These are phyloP conservation scores for Strigomonas culicis DNA, from an alignment of 208 protist species.

Conservation along the genomic window DNA sequence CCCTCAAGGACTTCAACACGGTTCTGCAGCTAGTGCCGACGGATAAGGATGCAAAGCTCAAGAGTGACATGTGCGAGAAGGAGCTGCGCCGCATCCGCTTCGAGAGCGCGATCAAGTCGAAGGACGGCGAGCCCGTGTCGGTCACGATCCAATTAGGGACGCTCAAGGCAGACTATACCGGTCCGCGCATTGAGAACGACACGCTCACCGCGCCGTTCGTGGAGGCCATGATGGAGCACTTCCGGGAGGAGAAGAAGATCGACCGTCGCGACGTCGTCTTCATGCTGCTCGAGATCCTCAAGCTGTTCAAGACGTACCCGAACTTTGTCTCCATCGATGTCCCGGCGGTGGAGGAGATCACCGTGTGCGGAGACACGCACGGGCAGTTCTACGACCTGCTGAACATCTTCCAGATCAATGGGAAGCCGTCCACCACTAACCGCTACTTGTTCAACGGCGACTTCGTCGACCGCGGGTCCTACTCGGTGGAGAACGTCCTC, in stretches of 20 bases:
- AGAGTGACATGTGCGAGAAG: slow-evolving; percentile 93
- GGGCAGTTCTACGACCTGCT: slow-evolving; percentile 98
- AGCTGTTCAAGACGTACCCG: slow-evolving; percentile 72
- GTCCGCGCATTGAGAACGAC: slow-evolving; percentile 70
- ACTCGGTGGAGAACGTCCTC: slow-evolving; percentile 96
- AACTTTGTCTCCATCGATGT: slow-evolving; percentile 89
- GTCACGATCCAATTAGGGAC: slow-evolving; percentile 74
- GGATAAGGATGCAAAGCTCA: slow-evolving; percentile 88
- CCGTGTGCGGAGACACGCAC: slow-evolving; percentile 98
- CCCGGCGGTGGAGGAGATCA: slow-evolving; percentile 87
- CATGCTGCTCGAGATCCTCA: slow-evolving; percentile 78
- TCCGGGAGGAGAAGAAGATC: slow-evolving; percentile 79
- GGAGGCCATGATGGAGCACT: slow-evolving; percentile 72
- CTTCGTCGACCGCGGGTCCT: slow-evolving; percentile 97
- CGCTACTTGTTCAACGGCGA: slow-evolving; percentile 96
- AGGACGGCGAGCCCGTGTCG: slow-evolving; percentile 68
- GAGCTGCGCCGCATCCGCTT: slow-evolving; percentile 93
- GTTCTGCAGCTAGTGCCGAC: slow-evolving; percentile 89
- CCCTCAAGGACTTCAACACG: slow-evolving; percentile 88
- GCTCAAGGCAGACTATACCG: slow-evolving; percentile 56
- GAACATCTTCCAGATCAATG: slow-evolving; percentile 96
- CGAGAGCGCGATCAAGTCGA: slow-evolving; percentile 92
- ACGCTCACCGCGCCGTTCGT: slow-evolving; percentile 77
- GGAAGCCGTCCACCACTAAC: slow-evolving; percentile 81
- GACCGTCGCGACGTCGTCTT: slow-evolving; percentile 81